These are phyloP conservation scores for Fragilariopsis cylindrus DNA, from an alignment of 108 stramenopile species.

Conservation along the genomic window DNA sequence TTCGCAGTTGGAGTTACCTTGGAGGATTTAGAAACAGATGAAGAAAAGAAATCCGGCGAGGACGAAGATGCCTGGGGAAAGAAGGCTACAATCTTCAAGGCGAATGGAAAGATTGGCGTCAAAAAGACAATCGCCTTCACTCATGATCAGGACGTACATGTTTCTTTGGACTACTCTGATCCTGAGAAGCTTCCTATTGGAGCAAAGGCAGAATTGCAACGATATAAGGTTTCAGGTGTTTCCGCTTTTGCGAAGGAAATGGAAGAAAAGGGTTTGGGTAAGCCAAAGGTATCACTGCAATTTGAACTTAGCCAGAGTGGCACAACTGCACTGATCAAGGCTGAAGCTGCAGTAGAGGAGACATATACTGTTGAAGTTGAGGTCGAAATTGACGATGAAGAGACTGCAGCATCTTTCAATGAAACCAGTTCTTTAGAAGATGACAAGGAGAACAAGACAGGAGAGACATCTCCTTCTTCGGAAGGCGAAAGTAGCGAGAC, in stretches of 20 bases:
- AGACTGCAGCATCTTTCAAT: constrained; percentile 6
- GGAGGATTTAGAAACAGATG: constrained; percentile 46
- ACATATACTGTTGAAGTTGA: constrained; percentile 80
- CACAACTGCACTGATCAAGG: constrained; percentile 84
- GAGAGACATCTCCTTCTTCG: constrained; percentile 34
- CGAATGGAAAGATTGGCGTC: constrained; percentile 72
- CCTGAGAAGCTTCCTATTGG: constrained; percentile 74
- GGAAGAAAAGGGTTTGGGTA: constrained; percentile 86
- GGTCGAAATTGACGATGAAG: constrained; percentile 81
- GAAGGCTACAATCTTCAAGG: constrained; percentile 90
- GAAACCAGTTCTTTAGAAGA: constrained; percentile 39
- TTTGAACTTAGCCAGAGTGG: constrained; percentile 92
- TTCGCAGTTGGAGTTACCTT: constrained; percentile 84
- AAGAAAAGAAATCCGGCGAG: constrained; percentile 30
- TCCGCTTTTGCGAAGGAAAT: constrained; percentile 91
- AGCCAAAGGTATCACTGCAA: constrained; percentile 95
- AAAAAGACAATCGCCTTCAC: constrained; percentile 98
- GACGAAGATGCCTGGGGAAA: constrained; percentile 77
- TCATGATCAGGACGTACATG: constrained; percentile 87
- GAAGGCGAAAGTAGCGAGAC: background rate
- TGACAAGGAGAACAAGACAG: constrained; percentile 38
- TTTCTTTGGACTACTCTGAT: constrained; percentile 78
- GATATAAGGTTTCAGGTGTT: constrained; percentile 93
- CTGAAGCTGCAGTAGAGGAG: constrained; percentile 94
- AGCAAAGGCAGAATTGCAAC: constrained; percentile 43